Conservation (phyloP, 2,329 filamentous ascomycete species). For the Penicillium olsonii region DNA sequence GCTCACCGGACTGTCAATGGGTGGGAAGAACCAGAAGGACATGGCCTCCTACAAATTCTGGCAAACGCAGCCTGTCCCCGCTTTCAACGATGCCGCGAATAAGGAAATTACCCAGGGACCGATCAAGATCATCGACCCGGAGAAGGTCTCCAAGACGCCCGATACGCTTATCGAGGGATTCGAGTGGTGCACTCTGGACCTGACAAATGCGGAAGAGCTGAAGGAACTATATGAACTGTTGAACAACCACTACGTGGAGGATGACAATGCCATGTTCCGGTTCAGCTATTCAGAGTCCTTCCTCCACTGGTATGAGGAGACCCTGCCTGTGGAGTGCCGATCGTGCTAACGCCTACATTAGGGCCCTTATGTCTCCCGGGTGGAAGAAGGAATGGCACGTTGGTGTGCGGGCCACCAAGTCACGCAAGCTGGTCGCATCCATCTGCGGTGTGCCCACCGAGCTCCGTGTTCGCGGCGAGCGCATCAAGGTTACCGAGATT, state of each 20-base stretch:
- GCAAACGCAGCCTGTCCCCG: conserved; percentile 93
- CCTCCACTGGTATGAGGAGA: conserved; percentile 70
- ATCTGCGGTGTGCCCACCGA: conserved; percentile 90
- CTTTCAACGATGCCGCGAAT: conserved; percentile 61
- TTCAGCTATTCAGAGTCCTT: conserved; percentile 94
- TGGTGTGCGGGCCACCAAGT: conserved; percentile 81
- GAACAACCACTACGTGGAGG: conserved; percentile 94
- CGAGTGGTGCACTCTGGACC: conserved; percentile 90
- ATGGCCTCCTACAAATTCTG: conserved; percentile 99
- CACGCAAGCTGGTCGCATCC: conserved; percentile 87
- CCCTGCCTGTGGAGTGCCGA: background rate
- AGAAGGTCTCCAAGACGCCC: conserved; percentile 76
- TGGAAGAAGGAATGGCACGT: conserved; percentile 96
- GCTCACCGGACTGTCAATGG: conserved; percentile 61
- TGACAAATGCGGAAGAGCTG: conserved; percentile 74
- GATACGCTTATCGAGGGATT: conserved; percentile 77
- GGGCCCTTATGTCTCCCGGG: conserved; percentile 90
- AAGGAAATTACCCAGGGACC: conserved; percentile 71
- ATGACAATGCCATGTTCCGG: conserved; percentile 94
- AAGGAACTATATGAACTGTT: conserved; percentile 90
- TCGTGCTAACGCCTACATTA: conserved; percentile 35
- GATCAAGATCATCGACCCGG: conserved; percentile 76
- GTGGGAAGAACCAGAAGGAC: conserved; percentile 88
- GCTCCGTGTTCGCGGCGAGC: conserved; percentile 74
- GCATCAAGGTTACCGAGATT: conserved; percentile 82